phyloP scores from a whole-genome alignment of 352 stramenopile genomes.

The Globisporangium nagaii region DNA sequence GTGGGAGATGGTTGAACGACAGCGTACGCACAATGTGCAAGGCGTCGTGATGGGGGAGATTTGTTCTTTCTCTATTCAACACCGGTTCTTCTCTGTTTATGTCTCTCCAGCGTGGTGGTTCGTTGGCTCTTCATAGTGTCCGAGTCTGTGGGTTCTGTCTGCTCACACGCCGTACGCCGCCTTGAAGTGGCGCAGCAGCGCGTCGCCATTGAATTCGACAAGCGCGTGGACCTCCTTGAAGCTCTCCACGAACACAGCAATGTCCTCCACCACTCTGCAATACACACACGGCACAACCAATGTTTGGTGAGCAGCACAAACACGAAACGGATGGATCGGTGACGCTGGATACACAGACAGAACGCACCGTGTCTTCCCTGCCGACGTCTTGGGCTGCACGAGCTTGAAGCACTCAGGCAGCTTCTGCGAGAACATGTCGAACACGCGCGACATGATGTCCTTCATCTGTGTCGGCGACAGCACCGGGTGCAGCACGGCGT shows the following conservation, averaged over 20 bases:
- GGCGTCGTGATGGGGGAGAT: background rate
- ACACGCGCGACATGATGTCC: conserved; percentile 91
- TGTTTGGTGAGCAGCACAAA: background rate
- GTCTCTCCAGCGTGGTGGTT: too few relatives aligned
- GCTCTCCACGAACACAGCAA: conserved; percentile 65
- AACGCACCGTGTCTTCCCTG: conserved; percentile 68
- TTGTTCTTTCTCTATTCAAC: background rate
- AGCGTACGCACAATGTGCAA: background rate
- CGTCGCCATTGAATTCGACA: conserved; percentile 58
- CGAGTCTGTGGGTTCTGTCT: too few relatives aligned
- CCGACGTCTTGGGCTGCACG: conserved; percentile 65
- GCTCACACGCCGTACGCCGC: conserved; percentile 40
- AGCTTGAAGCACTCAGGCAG: conserved; percentile 86
- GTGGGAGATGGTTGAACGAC: background rate
- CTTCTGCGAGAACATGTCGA: conserved; percentile 87
- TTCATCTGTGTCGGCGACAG: conserved; percentile 93
- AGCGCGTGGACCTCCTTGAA: conserved; percentile 68
- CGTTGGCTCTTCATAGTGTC: too few relatives aligned
- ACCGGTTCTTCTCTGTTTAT: background rate
- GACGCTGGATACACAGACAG: too few relatives aligned
- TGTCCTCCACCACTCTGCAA: conserved; percentile 68
- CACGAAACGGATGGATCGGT: too few relatives aligned
- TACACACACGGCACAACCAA: too few relatives aligned
- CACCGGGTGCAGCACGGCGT: conserved; percentile 91
- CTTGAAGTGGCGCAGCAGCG: conserved; percentile 58